Conservation (phyloP, 345 rosid genomes). For the Arabidopsis thaliana region TAIR10.1 NC_003076.8:24952501-24953000, state of each 20-base stretch:
- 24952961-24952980: neutral
- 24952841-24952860: conserved; percentile 71
- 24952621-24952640: conserved; percentile 28
- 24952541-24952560: conserved; percentile 1
- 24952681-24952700: neutral
- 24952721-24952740: neutral
- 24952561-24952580: conserved; percentile 7
- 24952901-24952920: conserved; percentile 47
- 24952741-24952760: neutral
- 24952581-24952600: neutral
- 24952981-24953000: neutral
- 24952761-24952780: neutral
- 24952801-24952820: conserved; percentile 44
- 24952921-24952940: neutral
- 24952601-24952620: neutral
- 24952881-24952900: conserved; percentile 49
- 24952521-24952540: conserved; percentile 17
- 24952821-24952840: conserved; percentile 88
- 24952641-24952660: conserved; percentile 14
- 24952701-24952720: conserved; percentile 7
- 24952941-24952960: neutral
- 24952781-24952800: conserved; percentile 22
- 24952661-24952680: conserved; percentile 12
- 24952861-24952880: conserved; percentile 43
- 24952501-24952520: conserved; percentile 10